Conservation (phyloP, 1,284 basidiomycete species). For the Apiotrichum porosum region DNA sequence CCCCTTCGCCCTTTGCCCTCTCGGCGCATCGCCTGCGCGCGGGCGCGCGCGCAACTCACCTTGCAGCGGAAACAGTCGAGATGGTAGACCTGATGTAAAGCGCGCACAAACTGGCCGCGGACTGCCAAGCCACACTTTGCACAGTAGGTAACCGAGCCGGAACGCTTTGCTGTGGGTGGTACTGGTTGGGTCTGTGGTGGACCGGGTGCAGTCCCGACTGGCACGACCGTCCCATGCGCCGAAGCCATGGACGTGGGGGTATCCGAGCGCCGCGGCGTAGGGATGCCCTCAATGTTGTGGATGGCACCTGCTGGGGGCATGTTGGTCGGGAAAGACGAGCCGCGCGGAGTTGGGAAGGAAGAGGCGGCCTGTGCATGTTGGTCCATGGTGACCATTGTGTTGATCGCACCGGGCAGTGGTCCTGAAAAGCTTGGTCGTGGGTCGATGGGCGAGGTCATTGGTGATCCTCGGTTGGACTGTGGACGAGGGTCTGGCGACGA, state of each 20-base stretch:
- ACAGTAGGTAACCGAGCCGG: conserved; percentile 33
- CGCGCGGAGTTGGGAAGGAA: too few species aligned
- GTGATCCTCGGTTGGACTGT: conserved; percentile 20
- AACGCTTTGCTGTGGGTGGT: conserved; percentile 14
- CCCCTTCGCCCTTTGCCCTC: too few species aligned
- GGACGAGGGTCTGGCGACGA: conserved; percentile 37
- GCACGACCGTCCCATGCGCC: conserved; percentile 1
- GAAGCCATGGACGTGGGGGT: conserved; percentile 13
- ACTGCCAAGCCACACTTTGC: conserved; percentile 47
- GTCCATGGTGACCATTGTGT: too few species aligned
- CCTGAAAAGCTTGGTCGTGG: conserved; percentile 8
- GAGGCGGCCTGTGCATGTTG: too few species aligned
- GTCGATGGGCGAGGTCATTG: conserved; percentile 21
- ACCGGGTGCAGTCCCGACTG: too few species aligned
- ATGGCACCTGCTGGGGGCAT: too few species aligned
- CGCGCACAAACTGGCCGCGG: conserved; percentile 87
- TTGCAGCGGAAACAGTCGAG: conserved; percentile 95
- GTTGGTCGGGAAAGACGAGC: too few species aligned
- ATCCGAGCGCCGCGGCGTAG: conserved; percentile 9
- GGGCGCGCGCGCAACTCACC: conserved; percentile 54
- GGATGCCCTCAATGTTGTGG: neutral
- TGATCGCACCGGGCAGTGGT: neutral
- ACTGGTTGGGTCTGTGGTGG: neutral
- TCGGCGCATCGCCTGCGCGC: neutral
- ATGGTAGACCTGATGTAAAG: conserved; percentile 90